Evolutionary conservation across 495 filamentous ascomycete genomes (phyloP), one percentile per base, ranked within the genome.

Genomic region (Aspergillus nanangensis): DNA sequence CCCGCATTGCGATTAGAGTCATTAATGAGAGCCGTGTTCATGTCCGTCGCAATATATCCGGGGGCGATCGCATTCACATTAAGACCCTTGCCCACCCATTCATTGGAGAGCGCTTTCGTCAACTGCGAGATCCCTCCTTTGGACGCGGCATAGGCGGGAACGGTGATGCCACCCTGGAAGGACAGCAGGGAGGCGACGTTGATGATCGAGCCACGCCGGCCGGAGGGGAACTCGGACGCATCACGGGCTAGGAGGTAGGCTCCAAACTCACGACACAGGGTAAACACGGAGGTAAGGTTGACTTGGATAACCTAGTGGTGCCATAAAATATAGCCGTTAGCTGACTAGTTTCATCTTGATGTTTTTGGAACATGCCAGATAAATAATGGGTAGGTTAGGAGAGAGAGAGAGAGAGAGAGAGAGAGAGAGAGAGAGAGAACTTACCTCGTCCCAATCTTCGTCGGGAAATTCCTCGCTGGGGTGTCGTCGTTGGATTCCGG

Each of bases 101-200:
- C 88, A 47, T 96, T 96, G 18, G 83, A 82, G 32, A 95, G 72
- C 13, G 85, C 82, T 62, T 95, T 96, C 24, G 92, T 96, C 44
- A 96, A 62, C 64, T 95, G 88, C 14, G 81, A 81, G 1, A 96
- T 80, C 3, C 86, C 91, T 20, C 90, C 90, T 65, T 96, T 96
- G 54, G 81, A 83, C 0, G 92, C 90, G 9, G 91, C 84, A 66
- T 96, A 96, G 2, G 90, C 92, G 0, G 92, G 89, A 1, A 96
- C 88, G 0, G 86, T 95, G 33, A 95, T 72, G 0, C 92, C 91
- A 40, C 92, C 91, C 57, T 96, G 91, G 77, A 94, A 96, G 31
- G 84, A 84, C 0, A 95, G 77, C 9, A 96, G 75, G 1, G 81
- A 87, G 4, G 84, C 89, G 51, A 94, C 78, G 66, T 96, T 96